Percentiles rank a stretch among this genome's conserved stretches.
phyloP scores from a whole-genome alignment of 192 early-diverging fungal genomes.

The Globomyces pollinis-pini region DNA sequence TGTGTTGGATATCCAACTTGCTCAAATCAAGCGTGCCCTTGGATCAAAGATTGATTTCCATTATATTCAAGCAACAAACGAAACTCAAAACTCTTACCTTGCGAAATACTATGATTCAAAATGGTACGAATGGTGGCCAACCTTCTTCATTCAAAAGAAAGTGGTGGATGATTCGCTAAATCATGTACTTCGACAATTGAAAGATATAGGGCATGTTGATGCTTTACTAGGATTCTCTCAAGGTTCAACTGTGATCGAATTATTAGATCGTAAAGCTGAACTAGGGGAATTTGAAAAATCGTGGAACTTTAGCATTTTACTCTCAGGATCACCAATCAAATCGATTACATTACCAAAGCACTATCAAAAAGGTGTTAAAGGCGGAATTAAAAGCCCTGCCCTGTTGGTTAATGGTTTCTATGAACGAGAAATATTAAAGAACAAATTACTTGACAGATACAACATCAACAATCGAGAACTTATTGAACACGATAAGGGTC shows the following conservation, averaged over 20 bases:
- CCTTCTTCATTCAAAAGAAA: neutral
- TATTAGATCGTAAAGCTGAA: neutral
- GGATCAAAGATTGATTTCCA: neutral
- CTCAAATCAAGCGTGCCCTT: slow-evolving; percentile 13
- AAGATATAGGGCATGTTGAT: neutral
- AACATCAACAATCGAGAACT: neutral
- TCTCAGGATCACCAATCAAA: neutral
- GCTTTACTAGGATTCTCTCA: neutral
- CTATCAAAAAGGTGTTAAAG: no score
- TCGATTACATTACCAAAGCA: neutral
- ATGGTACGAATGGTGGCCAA: neutral
- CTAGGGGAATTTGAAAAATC: neutral
- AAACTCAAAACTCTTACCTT: slow-evolving; percentile 8
- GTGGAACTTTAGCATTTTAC: neutral
- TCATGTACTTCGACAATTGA: neutral
- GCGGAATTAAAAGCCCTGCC: no score
- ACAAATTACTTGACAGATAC: neutral
- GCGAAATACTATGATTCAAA: neutral
- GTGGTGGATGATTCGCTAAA: neutral
- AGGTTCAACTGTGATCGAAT: neutral
- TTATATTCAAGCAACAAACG: slow-evolving; percentile 19
- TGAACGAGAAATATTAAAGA: neutral
- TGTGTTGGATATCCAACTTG: slow-evolving; percentile 2
- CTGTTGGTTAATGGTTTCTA: neutral
- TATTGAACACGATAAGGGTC: neutral